Percentiles rank a stretch among this genome's conserved stretches.
phyloP scores from a whole-genome alignment of 2,329 filamentous ascomycete species.

The Paramyrothecium roridum region DNA sequence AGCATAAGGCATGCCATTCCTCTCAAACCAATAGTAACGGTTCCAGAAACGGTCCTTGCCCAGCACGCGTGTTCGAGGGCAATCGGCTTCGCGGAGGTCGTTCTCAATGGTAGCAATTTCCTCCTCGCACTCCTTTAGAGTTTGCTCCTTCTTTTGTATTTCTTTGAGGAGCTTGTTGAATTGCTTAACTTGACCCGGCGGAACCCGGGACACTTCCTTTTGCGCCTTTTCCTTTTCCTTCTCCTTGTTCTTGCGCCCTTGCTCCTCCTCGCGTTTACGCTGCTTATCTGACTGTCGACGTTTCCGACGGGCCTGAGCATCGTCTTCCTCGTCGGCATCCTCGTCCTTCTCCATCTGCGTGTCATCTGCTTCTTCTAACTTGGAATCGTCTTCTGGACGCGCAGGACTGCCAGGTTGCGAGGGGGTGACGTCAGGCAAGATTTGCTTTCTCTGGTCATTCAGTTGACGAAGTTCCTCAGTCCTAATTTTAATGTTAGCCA shows the following conservation, averaged over 20 bases:
- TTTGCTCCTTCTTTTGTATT: slow-evolving; percentile 81
- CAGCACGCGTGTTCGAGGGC: slow-evolving; percentile 81
- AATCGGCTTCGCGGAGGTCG: slow-evolving; percentile 90
- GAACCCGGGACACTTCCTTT: slow-evolving; percentile 60
- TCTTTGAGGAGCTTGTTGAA: slow-evolving; percentile 85
- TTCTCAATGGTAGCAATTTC: slow-evolving; percentile 85
- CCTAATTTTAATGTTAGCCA: slow-evolving; percentile 33
- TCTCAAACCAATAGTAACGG: slow-evolving; percentile 98
- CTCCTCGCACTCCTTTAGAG: slow-evolving; percentile 77
- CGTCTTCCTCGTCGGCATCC: slow-evolving; percentile 68
- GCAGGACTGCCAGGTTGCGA: slow-evolving; percentile 52
- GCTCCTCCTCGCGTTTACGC: slow-evolving; percentile 74
- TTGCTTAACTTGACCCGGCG: slow-evolving; percentile 78
- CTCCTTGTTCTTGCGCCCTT: slow-evolving; percentile 51
- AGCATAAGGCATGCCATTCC: slow-evolving; percentile 94
- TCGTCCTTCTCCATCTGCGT: slow-evolving; percentile 52
- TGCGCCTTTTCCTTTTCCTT: slow-evolving; percentile 62
- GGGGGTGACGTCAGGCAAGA: slow-evolving; percentile 65
- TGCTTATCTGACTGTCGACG: slow-evolving; percentile 62
- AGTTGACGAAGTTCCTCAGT: slow-evolving; percentile 68
- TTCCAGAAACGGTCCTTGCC: slow-evolving; percentile 98
- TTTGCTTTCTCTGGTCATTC: slow-evolving; percentile 70
- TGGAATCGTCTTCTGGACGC: slow-evolving; percentile 54
- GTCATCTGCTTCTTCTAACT: slow-evolving; percentile 63
- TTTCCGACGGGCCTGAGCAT: slow-evolving; percentile 48